Conservation (phyloP, 2,329 filamentous ascomycete genomes). For the Sporothrix humicola region DNA sequence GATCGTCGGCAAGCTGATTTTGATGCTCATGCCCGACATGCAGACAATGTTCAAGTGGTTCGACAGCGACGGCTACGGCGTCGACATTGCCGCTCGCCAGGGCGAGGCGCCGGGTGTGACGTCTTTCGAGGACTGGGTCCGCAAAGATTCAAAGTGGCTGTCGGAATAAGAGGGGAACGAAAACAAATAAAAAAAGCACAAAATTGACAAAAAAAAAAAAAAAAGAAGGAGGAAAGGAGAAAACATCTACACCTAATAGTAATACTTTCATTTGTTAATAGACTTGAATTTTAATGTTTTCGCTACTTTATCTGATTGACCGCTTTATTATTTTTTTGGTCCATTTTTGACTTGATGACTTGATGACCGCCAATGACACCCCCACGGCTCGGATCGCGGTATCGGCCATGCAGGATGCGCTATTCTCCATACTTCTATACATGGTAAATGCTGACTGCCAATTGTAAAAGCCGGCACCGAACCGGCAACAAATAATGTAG, state of each 20-base stretch:
- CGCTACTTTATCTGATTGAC: background rate
- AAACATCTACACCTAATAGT: background rate
- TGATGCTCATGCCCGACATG: conserved; percentile 44
- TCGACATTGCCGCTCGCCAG: conserved; percentile 45
- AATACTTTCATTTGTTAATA: conserved; percentile 1
- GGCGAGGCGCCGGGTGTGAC: conserved; percentile 43
- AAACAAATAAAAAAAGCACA: background rate
- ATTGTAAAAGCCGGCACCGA: background rate
- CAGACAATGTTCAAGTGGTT: conserved; percentile 49
- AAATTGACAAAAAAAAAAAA: background rate
- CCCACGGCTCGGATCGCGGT: conserved; percentile 16
- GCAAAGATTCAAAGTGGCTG: conserved; percentile 45
- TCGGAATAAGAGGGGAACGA: conserved; percentile 10
- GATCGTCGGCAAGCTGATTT: conserved; percentile 42
- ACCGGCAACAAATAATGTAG: background rate
- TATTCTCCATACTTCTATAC: too few species aligned
- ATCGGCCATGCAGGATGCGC: background rate
- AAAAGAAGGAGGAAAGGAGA: background rate
- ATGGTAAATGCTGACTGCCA: too few species aligned
- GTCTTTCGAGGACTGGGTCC: conserved; percentile 49
- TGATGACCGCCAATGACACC: background rate
- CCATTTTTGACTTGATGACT: too few species aligned
- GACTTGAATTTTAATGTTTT: background rate
- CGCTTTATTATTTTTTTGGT: too few species aligned
- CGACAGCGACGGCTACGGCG: conserved; percentile 49